Evolutionary conservation across 169 alveolate genomes (phyloP).

Genomic region (Cryptosporidium xiaoi): DNA sequence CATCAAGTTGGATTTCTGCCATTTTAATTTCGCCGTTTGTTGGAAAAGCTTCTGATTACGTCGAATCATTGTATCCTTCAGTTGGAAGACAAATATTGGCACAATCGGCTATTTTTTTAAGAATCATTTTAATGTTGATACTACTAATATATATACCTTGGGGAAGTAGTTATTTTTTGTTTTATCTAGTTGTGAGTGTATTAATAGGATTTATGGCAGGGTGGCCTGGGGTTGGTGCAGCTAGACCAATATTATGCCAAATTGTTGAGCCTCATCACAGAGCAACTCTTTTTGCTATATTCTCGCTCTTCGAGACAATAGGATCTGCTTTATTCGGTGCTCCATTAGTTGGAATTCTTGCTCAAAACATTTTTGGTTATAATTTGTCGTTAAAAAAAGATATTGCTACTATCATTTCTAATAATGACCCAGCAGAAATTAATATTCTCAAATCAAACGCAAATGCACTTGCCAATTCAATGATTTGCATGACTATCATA

Average conservation of each 20-base stretch:
- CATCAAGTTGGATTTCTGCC: constrained; percentile 80
- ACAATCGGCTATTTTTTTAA: constrained; percentile 75
- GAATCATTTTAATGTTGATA: constrained; percentile 77
- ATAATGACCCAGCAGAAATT: constrained; percentile 3
- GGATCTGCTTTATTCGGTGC: constrained; percentile 81
- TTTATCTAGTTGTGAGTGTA: constrained; percentile 76
- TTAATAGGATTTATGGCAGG: constrained; percentile 81
- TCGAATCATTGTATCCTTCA: constrained; percentile 75
- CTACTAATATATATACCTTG: constrained; percentile 77
- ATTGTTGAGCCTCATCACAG: constrained; percentile 79
- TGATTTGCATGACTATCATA: constrained; percentile 49
- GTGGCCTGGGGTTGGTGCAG: constrained; percentile 80
- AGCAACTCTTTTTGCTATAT: constrained; percentile 78
- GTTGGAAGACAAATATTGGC: constrained; percentile 79
- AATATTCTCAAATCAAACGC: constrained; percentile 18
- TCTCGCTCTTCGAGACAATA: constrained; percentile 77
- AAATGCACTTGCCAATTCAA: constrained; percentile 70
- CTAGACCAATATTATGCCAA: constrained; percentile 78
- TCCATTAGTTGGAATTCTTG: constrained; percentile 74
- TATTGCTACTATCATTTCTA: constrained; percentile 1
- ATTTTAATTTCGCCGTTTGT: constrained; percentile 79
- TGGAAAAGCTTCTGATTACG: constrained; percentile 78
- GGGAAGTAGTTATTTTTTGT: constrained; percentile 75
- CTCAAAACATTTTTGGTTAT: constrained; percentile 57
- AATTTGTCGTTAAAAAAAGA: constrained; percentile 49